Base-by-base conservation (phyloP, 495 filamentous ascomycete genomes). In the Penicillium bovifimosum region DNA sequence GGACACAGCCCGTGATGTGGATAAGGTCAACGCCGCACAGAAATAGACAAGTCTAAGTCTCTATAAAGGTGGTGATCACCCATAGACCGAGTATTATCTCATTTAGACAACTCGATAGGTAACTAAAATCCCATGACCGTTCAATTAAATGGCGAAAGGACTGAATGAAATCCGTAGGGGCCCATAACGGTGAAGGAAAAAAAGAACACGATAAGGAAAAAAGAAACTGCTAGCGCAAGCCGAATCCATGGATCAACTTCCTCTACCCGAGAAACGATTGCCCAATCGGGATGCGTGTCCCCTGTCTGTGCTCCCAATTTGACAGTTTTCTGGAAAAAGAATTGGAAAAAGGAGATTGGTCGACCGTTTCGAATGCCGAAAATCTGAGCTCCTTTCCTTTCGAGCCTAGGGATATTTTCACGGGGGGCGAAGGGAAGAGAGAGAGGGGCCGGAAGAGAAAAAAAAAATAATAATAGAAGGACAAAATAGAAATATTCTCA, bases 301-400 rank as follows among this genome's bases (percentile, higher is more conserved):
- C 29, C 38, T 50, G 48, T 42, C 47, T 26, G 28, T 41, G 47
- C 47, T 9, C 20, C 48, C 6, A 42, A 20, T 34, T 42, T 50
- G 38, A 50, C 48, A 50, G 48, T 42, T 8, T 50, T 50, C 48
- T 50, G 38, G 48, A 50, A 50, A 24, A 40, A 42, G 13, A 41
- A 6, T 42, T 42, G 9, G 48, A 42, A 41, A 42, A 50, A 50
- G 27, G 17, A 9, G 38, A 34, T 50, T 41, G 31, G 48, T 36
- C 34, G 16, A 34, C 34, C 29, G 10, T 33, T 27, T 33, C 11
- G 28, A 24, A 8, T 41, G 13, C 36, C 38, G 47, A 31, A 32
- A 32, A 33, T 41, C 47, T 50, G 47, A 41, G 38, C 47, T 34
- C 18, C 13, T 24, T 32, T 48, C 39, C 11, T 40, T 50, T 41